Base-by-base conservation (phyloP, 495 filamentous ascomycete species). In the Cercophora sp. region DNA sequence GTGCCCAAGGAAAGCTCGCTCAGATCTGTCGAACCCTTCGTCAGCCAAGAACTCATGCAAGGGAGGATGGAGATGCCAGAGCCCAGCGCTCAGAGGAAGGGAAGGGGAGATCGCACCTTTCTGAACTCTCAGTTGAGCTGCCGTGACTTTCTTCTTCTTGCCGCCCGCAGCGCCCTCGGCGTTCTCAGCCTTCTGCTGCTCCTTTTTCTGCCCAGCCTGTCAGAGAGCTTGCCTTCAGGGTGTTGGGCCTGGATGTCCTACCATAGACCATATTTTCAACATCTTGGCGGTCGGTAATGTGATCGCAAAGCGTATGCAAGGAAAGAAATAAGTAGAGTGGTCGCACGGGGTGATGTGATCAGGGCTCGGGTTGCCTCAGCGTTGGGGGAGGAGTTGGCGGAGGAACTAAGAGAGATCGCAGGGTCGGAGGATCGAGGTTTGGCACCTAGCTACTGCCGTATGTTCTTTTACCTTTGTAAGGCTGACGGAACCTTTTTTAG, bases 181-280 rank as follows among this genome's bases (percentile, higher is more conserved):
- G 51, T 86, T 88, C 70, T 91, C 91, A 68, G 89, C 89, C 74
- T 89, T 85, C 71, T 96, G 85, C 77, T 96, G 88, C 80, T 96
- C 85, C 69, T 94, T 88, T 77, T 96, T 94, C 88, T 96, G 59
- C 61, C 35, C 1, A 27, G 35, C 35, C 6, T 22, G 25, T 56
- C 29, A 52, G 18, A 79, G 23, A 39, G 13, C 23, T 6, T 6
- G 18, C 36, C 36, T 10, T 22, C n/a, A 13, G 27, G 10, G 13
- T n/a, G n/a, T n/a, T n/a, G n/a, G n/a, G n/a, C n/a, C n/a, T n/a
- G n/a, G n/a, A n/a, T n/a, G n/a, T n/a, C 81, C 39, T 76, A 95
- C 91, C 91, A 98, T 96, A 68, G 91, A 95, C 93, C 93, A 98
- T 78, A 98, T 96, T 71, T 98, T 98, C 76, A 96, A 78, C 93